Percentiles rank a stretch among this genome's conserved stretches.
phyloP scores from a whole-genome alignment of 2,329 filamentous ascomycete genomes.

The Aspergillus clavatus region DNA sequence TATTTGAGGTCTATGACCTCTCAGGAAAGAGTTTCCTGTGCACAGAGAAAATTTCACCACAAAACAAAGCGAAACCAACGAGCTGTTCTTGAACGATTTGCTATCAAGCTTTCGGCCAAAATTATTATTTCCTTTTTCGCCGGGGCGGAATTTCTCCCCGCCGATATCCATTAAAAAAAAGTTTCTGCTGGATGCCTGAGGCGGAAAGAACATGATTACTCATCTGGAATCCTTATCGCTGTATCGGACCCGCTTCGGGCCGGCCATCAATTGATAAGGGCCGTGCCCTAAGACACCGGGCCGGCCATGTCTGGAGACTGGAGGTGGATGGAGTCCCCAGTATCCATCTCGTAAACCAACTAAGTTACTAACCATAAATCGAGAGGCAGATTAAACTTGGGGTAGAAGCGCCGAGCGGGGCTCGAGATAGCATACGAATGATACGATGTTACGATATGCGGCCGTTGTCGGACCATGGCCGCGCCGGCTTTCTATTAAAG shows the following conservation, averaged over 20 bases:
- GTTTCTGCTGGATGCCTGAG: constrained; percentile 13
- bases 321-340: background rate
- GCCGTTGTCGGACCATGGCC: background rate
- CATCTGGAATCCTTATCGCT: background rate
- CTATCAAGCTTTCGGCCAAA: constrained; percentile 24
- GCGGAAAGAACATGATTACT: constrained; percentile 1
- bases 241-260: constrained; percentile 7
- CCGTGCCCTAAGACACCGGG: constrained; percentile 3
- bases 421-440: too few species aligned
- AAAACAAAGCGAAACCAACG: constrained; percentile 9
- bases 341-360: background rate
- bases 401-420: constrained; percentile 1
- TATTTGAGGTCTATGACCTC: constrained; percentile 26
- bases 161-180: constrained; percentile 19
- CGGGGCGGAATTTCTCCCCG: constrained; percentile 23
- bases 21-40: constrained; percentile 11
- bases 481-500: background rate
- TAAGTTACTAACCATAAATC: too few species aligned
- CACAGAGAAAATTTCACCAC: constrained; percentile 11
- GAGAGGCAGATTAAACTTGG: constrained; percentile 11
- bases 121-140: constrained; percentile 28
- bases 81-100: constrained; percentile 12
- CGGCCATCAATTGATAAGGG: constrained; percentile 10
- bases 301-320: background rate
- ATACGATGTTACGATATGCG: background rate